Base-by-base conservation (phyloP, 2,329 filamentous ascomycete genomes). In the Diaporthe ilicicola region DNA sequence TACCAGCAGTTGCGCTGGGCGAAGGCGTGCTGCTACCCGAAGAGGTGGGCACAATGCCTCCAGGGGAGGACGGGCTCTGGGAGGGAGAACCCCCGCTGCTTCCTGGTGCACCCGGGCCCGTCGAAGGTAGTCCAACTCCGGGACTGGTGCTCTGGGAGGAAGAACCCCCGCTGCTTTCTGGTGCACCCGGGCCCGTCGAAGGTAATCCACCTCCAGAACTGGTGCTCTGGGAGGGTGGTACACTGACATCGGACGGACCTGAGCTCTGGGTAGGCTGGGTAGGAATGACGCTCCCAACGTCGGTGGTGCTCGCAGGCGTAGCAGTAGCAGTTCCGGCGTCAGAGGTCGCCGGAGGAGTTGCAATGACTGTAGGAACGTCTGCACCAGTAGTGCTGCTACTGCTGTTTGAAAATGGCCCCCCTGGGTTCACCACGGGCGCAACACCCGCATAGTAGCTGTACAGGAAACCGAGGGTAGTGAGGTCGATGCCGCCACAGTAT, bases 401-500 rank as follows among this genome's bases (percentile, higher is more conserved):
- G n/a, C 42, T 2, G 15, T 15, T 8, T 24, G 9, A 19, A 13
- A 34, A 37, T 15, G 12, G 37, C 4, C n/a, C n/a, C 4, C 32
- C n/a, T n/a, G 32, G 32, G 32, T 5, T 4, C 4, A 34, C 32
- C 4, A 9, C 32, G 32, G 32, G 19, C 12, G 48, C 50, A 24
- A 54, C 46, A n/a, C 42, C 42, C 5, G 69, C 56, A 15, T 72
- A 72, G 42, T 46, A 69, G 59, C 61, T 72, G 37, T 72, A 73
- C 9, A 73, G 29, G 46, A 69, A 66, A 51, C 77, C 59, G 27
- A 69, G 59, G 9, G 39, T 67, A 29, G 15, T 32, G 32, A 56
- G 39, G 39, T 71, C 66, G 17, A 71, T 64, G 22, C 72, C 72
- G 34, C 72, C 72, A 17, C 72, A 73, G 51, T 65, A 73, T 17